Conservation (phyloP, 257 asterid genomes). For the Solanum medicagineum region DNA sequence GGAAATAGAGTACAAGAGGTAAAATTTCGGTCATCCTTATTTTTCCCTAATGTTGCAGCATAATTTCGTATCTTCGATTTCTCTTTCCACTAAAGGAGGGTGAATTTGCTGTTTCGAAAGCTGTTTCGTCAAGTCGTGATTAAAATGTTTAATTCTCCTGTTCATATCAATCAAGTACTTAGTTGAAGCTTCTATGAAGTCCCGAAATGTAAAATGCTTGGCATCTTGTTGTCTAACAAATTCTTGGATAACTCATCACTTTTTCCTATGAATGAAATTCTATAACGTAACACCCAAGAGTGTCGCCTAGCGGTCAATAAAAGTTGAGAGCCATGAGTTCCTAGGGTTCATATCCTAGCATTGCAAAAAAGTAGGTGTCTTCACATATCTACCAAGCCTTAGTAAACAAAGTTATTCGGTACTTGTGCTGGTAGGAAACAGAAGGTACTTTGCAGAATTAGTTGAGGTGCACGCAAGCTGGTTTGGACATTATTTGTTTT, state of each 20-base stretch:
- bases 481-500: neutral
- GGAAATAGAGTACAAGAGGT: conserved; percentile 91
- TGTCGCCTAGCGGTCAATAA: neutral
- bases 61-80: neutral
- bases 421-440: neutral
- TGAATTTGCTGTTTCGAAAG: neutral
- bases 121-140: neutral
- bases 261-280: neutral
- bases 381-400: neutral
- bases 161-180: neutral
- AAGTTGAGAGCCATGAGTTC: neutral
- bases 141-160: neutral
- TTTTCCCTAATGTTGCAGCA: neutral
- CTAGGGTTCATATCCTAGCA: neutral
- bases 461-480: neutral
- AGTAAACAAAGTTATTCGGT: neutral
- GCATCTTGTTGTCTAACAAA: neutral
- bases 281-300: neutral
- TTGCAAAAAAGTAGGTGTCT: neutral
- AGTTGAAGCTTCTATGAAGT: neutral
- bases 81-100: neutral
- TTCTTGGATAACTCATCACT: neutral
- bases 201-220: neutral
- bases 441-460: neutral
- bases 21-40: neutral